phyloP scores from a whole-genome alignment of 805 yeast species.

The Blastobotrys attinorum region DNA sequence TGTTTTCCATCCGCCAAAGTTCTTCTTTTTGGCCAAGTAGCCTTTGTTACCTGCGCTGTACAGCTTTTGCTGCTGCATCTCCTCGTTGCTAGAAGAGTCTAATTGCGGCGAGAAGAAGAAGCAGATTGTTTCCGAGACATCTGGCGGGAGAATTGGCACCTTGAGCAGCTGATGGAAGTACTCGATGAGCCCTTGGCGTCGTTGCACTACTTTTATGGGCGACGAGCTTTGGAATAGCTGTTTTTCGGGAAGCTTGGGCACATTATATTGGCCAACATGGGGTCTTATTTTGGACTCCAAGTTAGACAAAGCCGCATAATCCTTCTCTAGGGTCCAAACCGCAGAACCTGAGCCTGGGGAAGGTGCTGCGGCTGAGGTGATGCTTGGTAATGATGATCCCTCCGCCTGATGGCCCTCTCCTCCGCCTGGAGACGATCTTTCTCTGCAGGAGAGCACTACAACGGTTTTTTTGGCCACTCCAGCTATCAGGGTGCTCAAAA shows the following conservation, averaged over 20 bases:
- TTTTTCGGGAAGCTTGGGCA: conserved; percentile 61
- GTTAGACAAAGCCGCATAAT: conserved; percentile 48
- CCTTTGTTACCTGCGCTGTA: conserved; percentile 37
- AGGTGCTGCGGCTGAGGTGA: too few relatives aligned
- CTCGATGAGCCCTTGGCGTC: conserved; percentile 47
- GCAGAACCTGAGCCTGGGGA: too few relatives aligned
- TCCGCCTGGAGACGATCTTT: too few relatives aligned
- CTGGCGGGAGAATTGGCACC: conserved; percentile 50
- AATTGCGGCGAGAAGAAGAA: conserved; percentile 58
- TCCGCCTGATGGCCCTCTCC: too few relatives aligned
- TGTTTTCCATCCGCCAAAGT: conserved; percentile 62
- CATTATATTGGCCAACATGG: conserved; percentile 35
- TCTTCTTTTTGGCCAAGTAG: conserved; percentile 54
- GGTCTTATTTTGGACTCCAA: conserved; percentile 54
- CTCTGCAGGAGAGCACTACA: too few relatives aligned
- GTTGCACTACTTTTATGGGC: conserved; percentile 57
- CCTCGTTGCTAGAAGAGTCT: neutral
- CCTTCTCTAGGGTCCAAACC: too few relatives aligned
- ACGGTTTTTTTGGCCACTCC: too few relatives aligned
- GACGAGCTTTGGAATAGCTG: conserved; percentile 46
- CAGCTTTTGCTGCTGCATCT: too few relatives aligned
- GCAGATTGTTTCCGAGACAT: conserved; percentile 47
- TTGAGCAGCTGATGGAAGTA: conserved; percentile 52
- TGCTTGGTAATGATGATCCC: too few relatives aligned
- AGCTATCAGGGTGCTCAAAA: too few relatives aligned